Conservation (phyloP, 1,139 yeast genomes). For the Candida sojae region DNA sequence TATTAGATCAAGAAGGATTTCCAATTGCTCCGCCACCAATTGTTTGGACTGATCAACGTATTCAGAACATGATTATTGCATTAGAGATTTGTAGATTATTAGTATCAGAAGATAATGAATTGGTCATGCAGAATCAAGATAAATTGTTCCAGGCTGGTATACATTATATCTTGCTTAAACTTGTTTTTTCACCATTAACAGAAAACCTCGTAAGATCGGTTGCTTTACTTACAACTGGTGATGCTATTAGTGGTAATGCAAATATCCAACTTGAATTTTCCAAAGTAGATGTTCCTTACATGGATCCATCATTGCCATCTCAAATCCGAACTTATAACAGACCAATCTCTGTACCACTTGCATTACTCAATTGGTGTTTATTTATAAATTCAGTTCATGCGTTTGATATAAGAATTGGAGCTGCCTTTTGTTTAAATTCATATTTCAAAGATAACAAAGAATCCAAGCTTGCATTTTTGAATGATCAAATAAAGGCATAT, state of each 20-base stretch:
- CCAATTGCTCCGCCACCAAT: constrained; percentile 32
- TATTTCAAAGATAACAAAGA: constrained; percentile 66
- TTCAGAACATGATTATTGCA: constrained; percentile 63
- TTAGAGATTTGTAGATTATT: constrained; percentile 75
- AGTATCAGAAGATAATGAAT: constrained; percentile 74
- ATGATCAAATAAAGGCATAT: constrained; percentile 61
- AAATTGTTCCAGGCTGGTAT: constrained; percentile 64
- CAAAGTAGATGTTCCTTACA: constrained; percentile 85
- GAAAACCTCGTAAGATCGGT: constrained; percentile 64
- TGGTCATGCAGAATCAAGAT: constrained; percentile 61
- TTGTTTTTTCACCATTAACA: constrained; percentile 66
- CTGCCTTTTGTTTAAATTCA: constrained; percentile 65
- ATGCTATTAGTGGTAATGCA: constrained; percentile 65
- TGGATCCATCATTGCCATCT: constrained; percentile 77
- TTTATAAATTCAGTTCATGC: constrained; percentile 78
- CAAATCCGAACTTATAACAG: constrained; percentile 35
- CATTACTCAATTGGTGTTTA: constrained; percentile 81
- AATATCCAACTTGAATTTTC: constrained; percentile 69
- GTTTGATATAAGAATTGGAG: constrained; percentile 77
- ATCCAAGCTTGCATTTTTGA: constrained; percentile 62
- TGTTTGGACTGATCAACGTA: constrained; percentile 73
- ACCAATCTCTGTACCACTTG: constrained; percentile 66
- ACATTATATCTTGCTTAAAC: constrained; percentile 61
- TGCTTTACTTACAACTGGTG: constrained; percentile 76
- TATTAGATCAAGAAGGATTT: constrained; percentile 18